Conservation (phyloP, 2,329 filamentous ascomycete species). For the Phaeosphaeriaceae sp. region DNA sequence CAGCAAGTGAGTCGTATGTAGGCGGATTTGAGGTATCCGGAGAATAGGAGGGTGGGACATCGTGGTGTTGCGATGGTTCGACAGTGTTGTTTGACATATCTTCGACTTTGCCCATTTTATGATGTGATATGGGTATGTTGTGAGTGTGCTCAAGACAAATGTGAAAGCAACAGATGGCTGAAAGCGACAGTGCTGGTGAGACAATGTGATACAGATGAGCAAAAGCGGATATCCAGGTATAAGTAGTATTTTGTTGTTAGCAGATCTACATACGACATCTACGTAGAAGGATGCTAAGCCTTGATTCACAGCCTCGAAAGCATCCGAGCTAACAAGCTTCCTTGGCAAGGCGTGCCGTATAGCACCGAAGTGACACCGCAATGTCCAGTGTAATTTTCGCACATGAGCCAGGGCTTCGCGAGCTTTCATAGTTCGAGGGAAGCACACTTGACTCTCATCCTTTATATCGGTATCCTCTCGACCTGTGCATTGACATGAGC, state of each 20-base stretch:
- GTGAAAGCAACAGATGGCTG: not conserved
- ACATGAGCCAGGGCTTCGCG: not conserved
- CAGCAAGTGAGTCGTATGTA: conserved; percentile 12
- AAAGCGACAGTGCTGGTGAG: not conserved
- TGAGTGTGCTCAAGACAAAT: not conserved
- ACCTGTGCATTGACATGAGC: too few species aligned
- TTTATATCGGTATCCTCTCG: too few species aligned
- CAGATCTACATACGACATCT: not conserved
- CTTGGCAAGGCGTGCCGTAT: not conserved
- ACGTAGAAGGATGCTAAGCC: not conserved
- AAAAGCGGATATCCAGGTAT: not conserved
- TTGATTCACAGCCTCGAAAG: not conserved
- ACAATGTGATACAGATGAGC: not conserved
- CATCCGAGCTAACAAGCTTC: not conserved
- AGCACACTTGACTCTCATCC: too few species aligned
- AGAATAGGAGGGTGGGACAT: conserved; percentile 12
- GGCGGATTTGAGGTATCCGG: conserved; percentile 4
- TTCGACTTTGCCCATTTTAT: not conserved
- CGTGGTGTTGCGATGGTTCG: not conserved
- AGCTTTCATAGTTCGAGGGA: too few species aligned
- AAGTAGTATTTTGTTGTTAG: not conserved
- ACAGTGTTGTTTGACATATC: not conserved
- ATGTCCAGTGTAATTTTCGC: not conserved
- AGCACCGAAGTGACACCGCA: not conserved
- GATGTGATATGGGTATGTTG: not conserved